phyloP scores from a whole-genome alignment of 2,329 filamentous ascomycete genomes.

The Pestalotiopsis sp. region DNA sequence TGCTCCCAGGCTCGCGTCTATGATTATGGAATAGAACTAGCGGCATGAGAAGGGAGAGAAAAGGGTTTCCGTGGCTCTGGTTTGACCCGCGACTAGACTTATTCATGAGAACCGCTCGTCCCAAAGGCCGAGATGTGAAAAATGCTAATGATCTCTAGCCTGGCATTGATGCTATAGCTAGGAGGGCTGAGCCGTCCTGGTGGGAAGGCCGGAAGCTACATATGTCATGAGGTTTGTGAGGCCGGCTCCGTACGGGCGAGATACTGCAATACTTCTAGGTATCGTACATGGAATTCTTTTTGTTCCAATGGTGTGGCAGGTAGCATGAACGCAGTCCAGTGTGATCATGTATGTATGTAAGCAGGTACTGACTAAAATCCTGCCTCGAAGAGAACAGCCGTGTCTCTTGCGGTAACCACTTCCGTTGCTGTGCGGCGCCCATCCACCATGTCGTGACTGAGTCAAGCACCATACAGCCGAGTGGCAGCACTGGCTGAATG shows the following conservation, averaged over 20 bases:
- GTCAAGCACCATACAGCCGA: background rate
- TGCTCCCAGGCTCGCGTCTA: background rate
- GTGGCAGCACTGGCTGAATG: background rate
- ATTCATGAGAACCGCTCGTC: background rate
- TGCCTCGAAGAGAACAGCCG: background rate
- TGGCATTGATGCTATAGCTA: background rate
- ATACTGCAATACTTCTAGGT: background rate
- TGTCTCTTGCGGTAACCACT: background rate
- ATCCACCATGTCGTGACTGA: background rate
- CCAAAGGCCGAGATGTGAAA: background rate
- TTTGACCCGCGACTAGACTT: background rate
- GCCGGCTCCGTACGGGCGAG: background rate
- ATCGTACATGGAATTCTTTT: background rate
- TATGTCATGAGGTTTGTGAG: background rate
- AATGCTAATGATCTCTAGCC: background rate
- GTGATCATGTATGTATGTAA: background rate
- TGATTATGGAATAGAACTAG: background rate
- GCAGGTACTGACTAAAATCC: background rate
- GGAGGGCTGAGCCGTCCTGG: background rate
- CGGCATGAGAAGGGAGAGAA: background rate
- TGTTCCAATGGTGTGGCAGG: background rate
- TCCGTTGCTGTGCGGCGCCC: conserved; percentile 6
- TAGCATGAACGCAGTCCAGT: background rate
- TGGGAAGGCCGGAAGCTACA: background rate
- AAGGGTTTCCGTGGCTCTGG: background rate